These are phyloP conservation scores for Hippophae gyantsensis DNA, from an alignment of 306 rosid species.

Conservation along the genomic window DNA sequence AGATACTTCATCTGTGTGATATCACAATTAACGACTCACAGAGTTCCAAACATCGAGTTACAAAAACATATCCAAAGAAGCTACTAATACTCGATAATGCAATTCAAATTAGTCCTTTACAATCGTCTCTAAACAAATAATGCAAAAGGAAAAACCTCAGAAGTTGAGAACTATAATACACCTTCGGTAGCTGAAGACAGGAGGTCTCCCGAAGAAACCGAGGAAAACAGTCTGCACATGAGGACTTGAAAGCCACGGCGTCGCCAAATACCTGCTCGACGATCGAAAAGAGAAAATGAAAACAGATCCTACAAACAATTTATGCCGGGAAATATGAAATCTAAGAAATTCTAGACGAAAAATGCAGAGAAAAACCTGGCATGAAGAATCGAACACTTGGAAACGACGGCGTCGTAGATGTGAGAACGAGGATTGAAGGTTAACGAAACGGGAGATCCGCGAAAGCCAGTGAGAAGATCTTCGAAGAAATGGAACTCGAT, in stretches of 20 bases:
- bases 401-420: constrained; percentile 55
- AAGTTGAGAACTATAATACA: neutral
- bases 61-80: neutral
- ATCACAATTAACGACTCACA: too few relatives aligned
- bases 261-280: constrained; percentile 39
- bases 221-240: constrained; percentile 75
- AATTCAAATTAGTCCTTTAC: neutral
- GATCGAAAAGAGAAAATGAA: neutral
- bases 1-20: too few relatives aligned
- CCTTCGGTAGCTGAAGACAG: constrained; percentile 65
- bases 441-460: constrained; percentile 41
- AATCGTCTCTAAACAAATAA: neutral
- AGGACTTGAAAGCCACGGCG: constrained; percentile 87
- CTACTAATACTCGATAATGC: neutral
- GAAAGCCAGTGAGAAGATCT: constrained; percentile 46
- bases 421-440: constrained; percentile 39
- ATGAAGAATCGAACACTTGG: constrained; percentile 68
- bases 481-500: constrained; percentile 59
- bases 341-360: neutral
- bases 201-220: constrained; percentile 56
- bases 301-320: neutral
- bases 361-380: constrained; percentile 28
- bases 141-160: neutral
- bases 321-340: neutral
- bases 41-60: neutral